These are phyloP conservation scores for Poa pratensis DNA, from an alignment of 176 grass and related monocot species.

Conservation along the genomic window DNA sequence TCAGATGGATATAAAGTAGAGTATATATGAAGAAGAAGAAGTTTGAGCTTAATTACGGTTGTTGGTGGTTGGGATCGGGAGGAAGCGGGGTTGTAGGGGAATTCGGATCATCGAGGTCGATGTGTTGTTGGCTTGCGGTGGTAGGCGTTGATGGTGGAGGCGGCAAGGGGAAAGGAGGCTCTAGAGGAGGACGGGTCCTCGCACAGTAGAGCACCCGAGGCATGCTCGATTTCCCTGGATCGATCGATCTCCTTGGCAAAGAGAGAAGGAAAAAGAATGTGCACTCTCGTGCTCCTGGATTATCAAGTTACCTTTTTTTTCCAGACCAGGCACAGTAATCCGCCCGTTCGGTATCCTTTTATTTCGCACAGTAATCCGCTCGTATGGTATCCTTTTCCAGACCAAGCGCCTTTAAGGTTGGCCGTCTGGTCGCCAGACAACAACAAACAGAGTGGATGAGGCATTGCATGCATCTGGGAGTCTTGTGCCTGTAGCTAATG, in stretches of 20 bases:
- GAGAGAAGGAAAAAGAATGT: not conserved
- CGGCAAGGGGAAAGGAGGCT: not conserved
- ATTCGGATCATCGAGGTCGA: not conserved
- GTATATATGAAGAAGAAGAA: not conserved
- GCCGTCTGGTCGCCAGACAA: too few species aligned
- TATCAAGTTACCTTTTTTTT: too few species aligned
- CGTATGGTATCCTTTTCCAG: too few species aligned
- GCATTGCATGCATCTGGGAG: too few species aligned
- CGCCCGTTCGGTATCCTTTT: too few species aligned
- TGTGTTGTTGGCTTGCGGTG: not conserved
- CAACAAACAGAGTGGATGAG: too few species aligned
- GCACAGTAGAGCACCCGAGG: not conserved
- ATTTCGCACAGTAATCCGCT: too few species aligned
- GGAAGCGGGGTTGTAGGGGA: not conserved
- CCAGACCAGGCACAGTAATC: too few species aligned
- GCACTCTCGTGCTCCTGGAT: too few species aligned
- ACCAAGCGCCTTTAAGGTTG: too few species aligned
- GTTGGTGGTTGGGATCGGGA: too few species aligned
- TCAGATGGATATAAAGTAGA: not conserved
- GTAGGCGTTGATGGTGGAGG: not conserved
- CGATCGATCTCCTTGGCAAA: not conserved
- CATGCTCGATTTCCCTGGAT: not conserved
- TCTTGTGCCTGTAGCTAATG: too few species aligned
- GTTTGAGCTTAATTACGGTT: not conserved
- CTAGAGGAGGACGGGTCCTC: not conserved